These are phyloP conservation scores for Bipolaris zeicola DNA, from an alignment of 2,329 filamentous ascomycete species.

Conservation along the genomic window DNA sequence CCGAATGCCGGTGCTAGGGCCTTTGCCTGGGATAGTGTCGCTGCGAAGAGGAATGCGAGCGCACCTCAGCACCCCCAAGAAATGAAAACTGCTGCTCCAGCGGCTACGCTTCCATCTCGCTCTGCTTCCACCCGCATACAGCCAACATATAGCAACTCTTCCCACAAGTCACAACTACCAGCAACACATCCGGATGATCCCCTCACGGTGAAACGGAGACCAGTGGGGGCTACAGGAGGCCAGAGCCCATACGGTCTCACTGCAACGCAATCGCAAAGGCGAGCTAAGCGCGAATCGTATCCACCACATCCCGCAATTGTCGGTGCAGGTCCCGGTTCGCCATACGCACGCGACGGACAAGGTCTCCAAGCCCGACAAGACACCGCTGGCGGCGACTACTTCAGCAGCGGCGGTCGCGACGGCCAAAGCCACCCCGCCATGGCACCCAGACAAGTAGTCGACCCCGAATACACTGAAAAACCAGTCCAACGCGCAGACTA, in stretches of 20 bases:
- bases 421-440: slow-evolving; percentile 15
- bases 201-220: slow-evolving; percentile 31
- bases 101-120: slow-evolving; percentile 27
- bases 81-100: slow-evolving; percentile 20
- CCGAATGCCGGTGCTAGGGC: slow-evolving; percentile 13
- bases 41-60: slow-evolving; percentile 33
- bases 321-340: slow-evolving; percentile 41
- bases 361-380: slow-evolving; percentile 39
- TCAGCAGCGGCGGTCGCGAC: slow-evolving; percentile 30
- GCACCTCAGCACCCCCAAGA: slow-evolving; percentile 31
- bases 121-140: slow-evolving; percentile 30
- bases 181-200: slow-evolving; percentile 16
- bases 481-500: slow-evolving; percentile 24
- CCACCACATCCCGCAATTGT: slow-evolving; percentile 47
- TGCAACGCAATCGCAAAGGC: slow-evolving; percentile 22
- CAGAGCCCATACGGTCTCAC: slow-evolving; percentile 37
- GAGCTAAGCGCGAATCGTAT: slow-evolving; percentile 39
- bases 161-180: slow-evolving; percentile 45
- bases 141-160: slow-evolving; percentile 39
- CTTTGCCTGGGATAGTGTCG: slow-evolving; percentile 33
- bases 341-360: slow-evolving; percentile 36
- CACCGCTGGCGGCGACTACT: slow-evolving; percentile 37
- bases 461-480: slow-evolving; percentile 17
- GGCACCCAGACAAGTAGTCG: slow-evolving; percentile 11
- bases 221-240: slow-evolving; percentile 44